Base-by-base conservation (phyloP, 768 basidiomycete species). In the Leccinum uliginosum region DNA sequence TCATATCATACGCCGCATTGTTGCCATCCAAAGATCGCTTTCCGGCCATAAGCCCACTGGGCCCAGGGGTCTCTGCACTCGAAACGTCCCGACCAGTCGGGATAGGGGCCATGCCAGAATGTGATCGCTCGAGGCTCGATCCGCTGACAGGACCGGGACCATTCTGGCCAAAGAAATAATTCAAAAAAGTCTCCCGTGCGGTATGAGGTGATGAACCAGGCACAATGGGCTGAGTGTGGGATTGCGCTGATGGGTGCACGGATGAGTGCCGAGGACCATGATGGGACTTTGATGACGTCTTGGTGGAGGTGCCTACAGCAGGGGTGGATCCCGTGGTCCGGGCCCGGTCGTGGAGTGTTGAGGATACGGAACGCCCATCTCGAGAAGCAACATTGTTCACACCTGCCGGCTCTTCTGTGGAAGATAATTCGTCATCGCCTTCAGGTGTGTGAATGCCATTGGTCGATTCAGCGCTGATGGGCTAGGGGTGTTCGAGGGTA, bases 101-200 rank as follows among this genome's bases (percentile, higher is more conserved):
- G 4, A 76, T 71, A 49, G 81, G 75, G 6, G 63, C 64, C 27
- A 59, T 48, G 19, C 32, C 35, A 3, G 29, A 32, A 52, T 71
- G 65, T 24, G 68, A 61, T 17, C 78, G 69, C 47, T 81, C 83
- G 49, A 80, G 66, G 64, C 75, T 83, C 38, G 83, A 77, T 5
- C 80, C 84, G 53, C 79, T 77, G 57, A 84, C 75, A n/a, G 83
- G 88, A 0, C 89, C 92, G 26, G 88, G 82, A 0, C 89, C 89
- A 60, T 89, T 89, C 72, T 89, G 89, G 11, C 97, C 97, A 70
- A 99, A 98, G 77, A 99, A 98, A 73, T 98, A 98, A 67, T 91
- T 96, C 58, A 98, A 78, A 79, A 98, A 97, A 2, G 91, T 91
- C 66, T 98, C 97, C 61, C 89, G 82, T 12, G 94, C 86, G 0